Percentiles rank a stretch among this genome's conserved stretches.
phyloP scores from a whole-genome alignment of 2,329 filamentous ascomycete species.

The Fusarium sp. region DNA sequence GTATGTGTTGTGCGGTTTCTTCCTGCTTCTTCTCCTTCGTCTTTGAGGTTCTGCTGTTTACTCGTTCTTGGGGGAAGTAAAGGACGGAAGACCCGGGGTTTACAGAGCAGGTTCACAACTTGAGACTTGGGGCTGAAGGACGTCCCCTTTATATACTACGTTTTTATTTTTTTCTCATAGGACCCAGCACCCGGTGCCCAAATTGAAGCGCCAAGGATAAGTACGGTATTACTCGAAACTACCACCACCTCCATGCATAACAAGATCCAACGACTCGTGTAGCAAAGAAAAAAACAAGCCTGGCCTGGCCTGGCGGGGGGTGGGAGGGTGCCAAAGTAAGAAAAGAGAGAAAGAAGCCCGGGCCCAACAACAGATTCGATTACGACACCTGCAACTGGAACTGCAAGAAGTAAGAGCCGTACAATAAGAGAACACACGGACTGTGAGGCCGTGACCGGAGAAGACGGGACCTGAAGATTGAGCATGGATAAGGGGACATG shows the following conservation, averaged over 20 bases:
- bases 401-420: slow-evolving; percentile 8
- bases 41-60: slow-evolving; percentile 9
- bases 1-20: slow-evolving; percentile 10
- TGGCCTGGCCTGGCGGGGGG: background rate
- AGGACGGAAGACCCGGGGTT: slow-evolving; percentile 12
- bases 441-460: slow-evolving; percentile 30
- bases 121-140: slow-evolving; percentile 18
- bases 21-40: slow-evolving; percentile 19
- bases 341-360: slow-evolving; percentile 18
- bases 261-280: slow-evolving; percentile 25
- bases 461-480: slow-evolving; percentile 1
- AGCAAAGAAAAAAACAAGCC: slow-evolving; percentile 10
- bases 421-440: background rate
- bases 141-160: slow-evolving; percentile 39
- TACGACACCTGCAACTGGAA: slow-evolving; percentile 19
- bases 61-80: background rate
- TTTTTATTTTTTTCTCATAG: slow-evolving; percentile 2
- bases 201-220: slow-evolving; percentile 31
- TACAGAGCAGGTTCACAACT: slow-evolving; percentile 25
- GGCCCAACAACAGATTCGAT: slow-evolving; percentile 10
- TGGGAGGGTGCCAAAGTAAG: slow-evolving; percentile 38
- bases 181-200: slow-evolving; percentile 15
- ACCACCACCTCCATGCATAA: slow-evolving; percentile 28
- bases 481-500: slow-evolving; percentile 2
- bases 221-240: slow-evolving; percentile 17